Conservation (phyloP, 768 basidiomycete species). For the Amanita exitialis region DNA sequence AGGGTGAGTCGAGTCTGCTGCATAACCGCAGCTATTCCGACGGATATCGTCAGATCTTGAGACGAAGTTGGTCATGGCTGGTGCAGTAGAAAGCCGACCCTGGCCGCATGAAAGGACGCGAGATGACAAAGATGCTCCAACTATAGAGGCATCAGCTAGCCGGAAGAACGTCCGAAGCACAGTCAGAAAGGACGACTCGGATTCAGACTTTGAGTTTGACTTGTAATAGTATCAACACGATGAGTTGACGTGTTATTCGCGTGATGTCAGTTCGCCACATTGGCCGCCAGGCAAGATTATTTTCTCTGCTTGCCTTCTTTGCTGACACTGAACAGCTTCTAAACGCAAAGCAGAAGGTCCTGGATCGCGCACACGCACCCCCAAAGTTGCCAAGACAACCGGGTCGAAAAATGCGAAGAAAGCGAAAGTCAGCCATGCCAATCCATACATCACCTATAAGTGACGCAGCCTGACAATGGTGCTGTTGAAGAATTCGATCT, state of each 20-base stretch:
- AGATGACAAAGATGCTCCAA: conserved; percentile 29
- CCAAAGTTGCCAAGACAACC: conserved; percentile 43
- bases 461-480: conserved; percentile 26
- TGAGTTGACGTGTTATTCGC: background rate
- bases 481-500: conserved; percentile 44
- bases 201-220: conserved; percentile 72
- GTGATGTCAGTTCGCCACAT: background rate
- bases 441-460: conserved; percentile 1
- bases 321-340: background rate
- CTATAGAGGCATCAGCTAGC: conserved; percentile 32
- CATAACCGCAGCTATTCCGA: conserved; percentile 7
- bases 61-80: conserved; percentile 52
- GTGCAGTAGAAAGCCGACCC: conserved; percentile 47
- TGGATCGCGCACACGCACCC: conserved; percentile 29
- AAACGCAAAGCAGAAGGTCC: conserved; percentile 36
- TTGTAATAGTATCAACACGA: conserved; percentile 24
- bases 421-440: conserved; percentile 31
- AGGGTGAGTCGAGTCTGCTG: conserved; percentile 42
- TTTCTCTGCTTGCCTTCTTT: background rate
- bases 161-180: conserved; percentile 38
- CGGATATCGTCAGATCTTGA: conserved; percentile 48
- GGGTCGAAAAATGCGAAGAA: conserved; percentile 25
- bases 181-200: conserved; percentile 38
- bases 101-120: conserved; percentile 27
- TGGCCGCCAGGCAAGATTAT: conserved; percentile 1